Conservation (phyloP, 306 rosid species). For the Sphenostylis stenocarpa region DNA sequence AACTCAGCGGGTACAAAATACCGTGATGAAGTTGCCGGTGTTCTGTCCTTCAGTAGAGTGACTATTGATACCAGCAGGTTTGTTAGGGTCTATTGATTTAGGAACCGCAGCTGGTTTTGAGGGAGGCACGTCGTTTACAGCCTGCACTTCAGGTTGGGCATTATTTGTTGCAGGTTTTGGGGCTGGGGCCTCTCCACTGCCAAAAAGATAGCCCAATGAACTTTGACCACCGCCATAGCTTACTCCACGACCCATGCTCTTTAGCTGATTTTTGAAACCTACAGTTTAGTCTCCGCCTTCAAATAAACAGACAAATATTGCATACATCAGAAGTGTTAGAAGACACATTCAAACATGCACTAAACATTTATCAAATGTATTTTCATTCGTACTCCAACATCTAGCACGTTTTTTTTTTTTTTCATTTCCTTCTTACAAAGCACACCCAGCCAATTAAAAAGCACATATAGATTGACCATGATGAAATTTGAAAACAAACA, state of each 20-base stretch:
- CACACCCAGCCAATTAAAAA: not conserved
- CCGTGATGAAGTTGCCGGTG: constrained; percentile 97
- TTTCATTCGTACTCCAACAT: constrained; percentile 4
- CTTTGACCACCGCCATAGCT: constrained; percentile 99
- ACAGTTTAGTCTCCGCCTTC: constrained; percentile 31
- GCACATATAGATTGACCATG: constrained; percentile 5
- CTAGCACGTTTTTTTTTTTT: not conserved
- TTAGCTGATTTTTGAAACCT: constrained; percentile 31
- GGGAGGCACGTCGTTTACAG: constrained; percentile 51
- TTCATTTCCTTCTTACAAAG: not conserved
- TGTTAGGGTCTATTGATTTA: constrained; percentile 54
- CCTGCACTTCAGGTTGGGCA: constrained; percentile 51
- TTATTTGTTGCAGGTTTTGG: constrained; percentile 46
- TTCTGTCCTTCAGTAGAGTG: constrained; percentile 92
- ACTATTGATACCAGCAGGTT: constrained; percentile 97
- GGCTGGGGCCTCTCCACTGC: constrained; percentile 83
- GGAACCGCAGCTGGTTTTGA: constrained; percentile 57
- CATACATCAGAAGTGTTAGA: constrained; percentile 18
- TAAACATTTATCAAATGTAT: not conserved
- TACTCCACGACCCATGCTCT: constrained; percentile 95
- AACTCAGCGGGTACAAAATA: constrained; percentile 29
- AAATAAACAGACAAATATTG: constrained; percentile 18
- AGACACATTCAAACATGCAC: constrained; percentile 15
- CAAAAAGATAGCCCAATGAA: constrained; percentile 97
- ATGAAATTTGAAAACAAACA: constrained; percentile 10